Conservation (phyloP, 2,329 filamentous ascomycete species). For the Emergomyces africanus region DNA sequence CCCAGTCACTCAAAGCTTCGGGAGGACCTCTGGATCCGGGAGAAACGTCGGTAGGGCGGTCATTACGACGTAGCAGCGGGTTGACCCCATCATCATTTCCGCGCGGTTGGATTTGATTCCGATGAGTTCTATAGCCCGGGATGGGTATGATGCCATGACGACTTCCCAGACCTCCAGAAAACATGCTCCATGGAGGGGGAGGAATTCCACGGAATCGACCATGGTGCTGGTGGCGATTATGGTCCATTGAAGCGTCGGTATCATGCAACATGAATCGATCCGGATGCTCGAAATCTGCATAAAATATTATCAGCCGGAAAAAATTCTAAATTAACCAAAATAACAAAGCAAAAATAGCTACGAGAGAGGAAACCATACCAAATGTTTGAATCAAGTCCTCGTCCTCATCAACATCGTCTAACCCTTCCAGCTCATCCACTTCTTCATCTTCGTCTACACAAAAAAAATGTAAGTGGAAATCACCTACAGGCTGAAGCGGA, state of each 20-base stretch:
- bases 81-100: conserved; percentile 71
- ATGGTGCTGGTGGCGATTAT: conserved; percentile 18
- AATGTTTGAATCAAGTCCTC: conserved; percentile 30
- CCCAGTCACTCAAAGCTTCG: conserved; percentile 40
- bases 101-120: conserved; percentile 36
- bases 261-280: background rate
- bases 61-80: conserved; percentile 61
- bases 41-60: conserved; percentile 20
- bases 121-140: conserved; percentile 33
- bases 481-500: background rate
- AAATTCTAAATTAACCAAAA: background rate
- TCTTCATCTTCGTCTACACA: conserved; percentile 49
- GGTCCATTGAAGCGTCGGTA: background rate
- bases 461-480: conserved; percentile 19
- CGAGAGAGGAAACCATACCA: background rate
- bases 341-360: background rate
- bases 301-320: background rate
- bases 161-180: conserved; percentile 45
- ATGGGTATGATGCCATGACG: conserved; percentile 31
- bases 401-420: conserved; percentile 20
- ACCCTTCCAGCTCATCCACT: conserved; percentile 19
- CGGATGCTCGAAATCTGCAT: background rate
- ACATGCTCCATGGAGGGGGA: conserved; percentile 52
- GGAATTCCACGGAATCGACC: conserved; percentile 44
- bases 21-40: conserved; percentile 25